Evolutionary conservation across 2,329 filamentous ascomycete species (phyloP).

Genomic region (Cladosporium velox): DNA sequence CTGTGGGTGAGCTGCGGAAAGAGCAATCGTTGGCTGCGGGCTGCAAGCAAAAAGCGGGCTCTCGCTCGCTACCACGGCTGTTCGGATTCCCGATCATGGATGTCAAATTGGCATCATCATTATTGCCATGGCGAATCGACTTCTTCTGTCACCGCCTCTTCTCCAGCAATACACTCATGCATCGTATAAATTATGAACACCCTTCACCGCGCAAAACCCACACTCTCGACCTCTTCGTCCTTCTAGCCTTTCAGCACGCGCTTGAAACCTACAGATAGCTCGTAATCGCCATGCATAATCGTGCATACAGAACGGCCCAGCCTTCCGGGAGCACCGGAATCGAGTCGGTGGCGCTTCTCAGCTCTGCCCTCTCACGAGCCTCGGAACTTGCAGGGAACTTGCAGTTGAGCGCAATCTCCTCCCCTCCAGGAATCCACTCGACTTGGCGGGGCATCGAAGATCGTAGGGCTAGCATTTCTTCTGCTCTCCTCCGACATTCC

Average conservation of each 20-base stretch:
- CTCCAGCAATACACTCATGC: not conserved
- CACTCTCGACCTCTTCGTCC: too few relatives aligned
- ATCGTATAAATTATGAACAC: too few relatives aligned
- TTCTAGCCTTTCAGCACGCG: not conserved
- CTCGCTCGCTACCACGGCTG: not conserved
- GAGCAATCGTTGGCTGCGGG: not conserved
- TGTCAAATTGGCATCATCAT: not conserved
- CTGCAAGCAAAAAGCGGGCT: not conserved
- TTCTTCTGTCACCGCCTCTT: not conserved
- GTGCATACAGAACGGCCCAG: slow-evolving; percentile 2
- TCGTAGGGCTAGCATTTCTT: slow-evolving; percentile 8
- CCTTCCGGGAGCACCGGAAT: not conserved
- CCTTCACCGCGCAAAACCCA: too few relatives aligned
- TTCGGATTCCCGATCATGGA: not conserved
- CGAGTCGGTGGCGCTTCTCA: slow-evolving; percentile 6
- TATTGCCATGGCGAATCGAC: not conserved
- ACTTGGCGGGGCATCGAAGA: slow-evolving; percentile 8
- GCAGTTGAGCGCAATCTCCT: slow-evolving; percentile 1
- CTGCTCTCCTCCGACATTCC: not conserved
- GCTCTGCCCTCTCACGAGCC: not conserved
- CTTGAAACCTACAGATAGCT: slow-evolving; percentile 11
- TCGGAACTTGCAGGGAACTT: slow-evolving; percentile 2
- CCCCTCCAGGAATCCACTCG: not conserved
- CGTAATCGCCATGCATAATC: slow-evolving; percentile 8
- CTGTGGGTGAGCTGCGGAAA: slow-evolving; percentile 1